These are phyloP conservation scores for Quercus tomentella DNA, from an alignment of 331 rosid species.

Conservation along the genomic window DNA sequence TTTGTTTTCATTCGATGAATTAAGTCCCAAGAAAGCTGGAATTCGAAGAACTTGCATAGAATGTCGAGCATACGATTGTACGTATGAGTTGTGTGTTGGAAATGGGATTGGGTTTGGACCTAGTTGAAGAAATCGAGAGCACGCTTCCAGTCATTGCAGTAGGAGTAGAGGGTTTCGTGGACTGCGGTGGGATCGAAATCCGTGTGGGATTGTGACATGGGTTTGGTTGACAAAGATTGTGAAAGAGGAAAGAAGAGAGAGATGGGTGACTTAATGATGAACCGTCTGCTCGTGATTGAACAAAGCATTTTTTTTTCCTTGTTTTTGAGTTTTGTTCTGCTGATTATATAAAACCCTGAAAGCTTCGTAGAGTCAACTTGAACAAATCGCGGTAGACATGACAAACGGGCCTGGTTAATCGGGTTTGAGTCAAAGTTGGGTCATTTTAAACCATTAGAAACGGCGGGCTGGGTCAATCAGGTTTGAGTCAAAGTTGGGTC, in stretches of 20 bases:
- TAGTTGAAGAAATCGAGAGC: conserved; percentile 82
- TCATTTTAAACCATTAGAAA: no score
- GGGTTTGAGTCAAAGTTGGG: neutral
- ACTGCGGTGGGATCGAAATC: conserved; percentile 32
- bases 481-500: neutral
- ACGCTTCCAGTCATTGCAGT: conserved; percentile 76
- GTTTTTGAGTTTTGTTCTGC: neutral
- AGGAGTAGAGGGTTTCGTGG: conserved; percentile 48
- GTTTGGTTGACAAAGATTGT: conserved; percentile 12
- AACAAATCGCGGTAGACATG: no score
- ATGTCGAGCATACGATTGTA: no score
- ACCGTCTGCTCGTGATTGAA: conserved; percentile 16
- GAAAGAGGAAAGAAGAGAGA: conserved; percentile 12
- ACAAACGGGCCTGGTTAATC: no score
- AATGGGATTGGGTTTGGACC: conserved; percentile 36
- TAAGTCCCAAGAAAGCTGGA: conserved; percentile 58
- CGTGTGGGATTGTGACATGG: conserved; percentile 12
- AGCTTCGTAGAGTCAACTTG: neutral
- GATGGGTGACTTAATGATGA: neutral
- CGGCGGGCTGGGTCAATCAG: no score
- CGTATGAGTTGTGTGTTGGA: conserved; percentile 50
- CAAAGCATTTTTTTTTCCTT: conserved; percentile 20
- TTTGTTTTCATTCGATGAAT: conserved; percentile 51
- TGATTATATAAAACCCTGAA: no score
- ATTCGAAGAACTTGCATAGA: conserved; percentile 79